phyloP scores from a whole-genome alignment of 768 basidiomycete species.

The Goffeauzyma gilvescens region DNA sequence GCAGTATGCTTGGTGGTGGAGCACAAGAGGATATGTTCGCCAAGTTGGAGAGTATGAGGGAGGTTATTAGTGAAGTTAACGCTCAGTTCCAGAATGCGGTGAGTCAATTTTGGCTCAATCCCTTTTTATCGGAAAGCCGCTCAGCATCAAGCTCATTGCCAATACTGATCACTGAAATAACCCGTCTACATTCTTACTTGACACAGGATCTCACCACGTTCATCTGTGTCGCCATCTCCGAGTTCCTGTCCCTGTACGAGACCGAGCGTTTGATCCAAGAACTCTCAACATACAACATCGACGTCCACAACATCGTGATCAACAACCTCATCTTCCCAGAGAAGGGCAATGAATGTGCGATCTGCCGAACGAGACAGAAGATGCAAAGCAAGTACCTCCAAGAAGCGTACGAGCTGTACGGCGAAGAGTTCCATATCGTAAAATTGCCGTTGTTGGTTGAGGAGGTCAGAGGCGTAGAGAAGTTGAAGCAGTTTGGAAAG shows the following conservation, averaged over 20 bases:
- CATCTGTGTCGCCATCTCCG: constrained; percentile 95
- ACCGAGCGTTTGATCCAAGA: constrained; percentile 96
- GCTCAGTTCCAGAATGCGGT: constrained; percentile 98
- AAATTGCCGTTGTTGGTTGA: constrained; percentile 84
- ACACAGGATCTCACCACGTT: constrained; percentile 90
- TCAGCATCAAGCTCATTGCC: not conserved
- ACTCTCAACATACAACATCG: constrained; percentile 53
- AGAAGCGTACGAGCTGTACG: constrained; percentile 92
- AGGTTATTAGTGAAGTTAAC: constrained; percentile 94
- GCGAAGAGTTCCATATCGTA: constrained; percentile 95
- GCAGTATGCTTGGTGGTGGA: constrained; percentile 80
- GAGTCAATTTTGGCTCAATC: constrained; percentile 27
- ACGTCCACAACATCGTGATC: constrained; percentile 96
- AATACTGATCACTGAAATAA: too few relatives aligned
- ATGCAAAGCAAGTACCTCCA: constrained; percentile 98
- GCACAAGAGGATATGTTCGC: constrained; percentile 98
- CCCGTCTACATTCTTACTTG: too few relatives aligned
- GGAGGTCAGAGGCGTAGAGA: constrained; percentile 87
- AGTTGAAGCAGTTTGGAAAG: constrained; percentile 75
- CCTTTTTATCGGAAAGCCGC: not conserved
- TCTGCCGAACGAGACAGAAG: constrained; percentile 69
- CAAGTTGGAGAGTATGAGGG: constrained; percentile 90
- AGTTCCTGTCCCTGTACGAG: constrained; percentile 94
- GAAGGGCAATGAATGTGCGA: constrained; percentile 44
- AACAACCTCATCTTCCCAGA: constrained; percentile 93